Evolutionary conservation across 2,329 filamentous ascomycete genomes (phyloP), one percentile per base, ranked within the genome.

Genomic region (Paecilomyces niveus): DNA sequence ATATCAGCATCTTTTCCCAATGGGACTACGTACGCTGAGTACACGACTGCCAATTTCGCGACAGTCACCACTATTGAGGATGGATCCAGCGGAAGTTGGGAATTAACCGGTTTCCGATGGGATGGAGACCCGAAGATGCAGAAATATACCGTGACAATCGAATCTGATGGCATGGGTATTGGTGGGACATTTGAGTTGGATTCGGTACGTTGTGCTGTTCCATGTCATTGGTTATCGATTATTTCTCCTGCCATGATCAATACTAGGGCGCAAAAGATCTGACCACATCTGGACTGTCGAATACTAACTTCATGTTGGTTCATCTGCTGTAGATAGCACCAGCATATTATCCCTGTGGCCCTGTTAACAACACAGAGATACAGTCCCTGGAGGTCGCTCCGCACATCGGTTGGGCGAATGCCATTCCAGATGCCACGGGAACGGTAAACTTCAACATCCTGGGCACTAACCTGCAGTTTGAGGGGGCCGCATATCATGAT

Each of bases 401-500:
- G 13, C 62, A 74, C 49, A 64, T 77, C 9, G 75, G 75, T 7
- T 78, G 76, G 75, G 66, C 68, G 2, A 75, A 70, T 61, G 64
- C 72, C 2, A 59, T 76, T 3, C 73, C 75, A 2, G 73, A 74
- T 57, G 70, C 72, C 0, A 58, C 64, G 24, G 72, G 63, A 1
- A 61, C 39, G 2, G 72, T 74, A 1, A 66, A 73, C 35, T 54
- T 74, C 56, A 60, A 33, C 0, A 65, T 74, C 6, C 58, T 64
- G 22, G 76, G 74, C 1, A 66, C 63, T 29, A 33, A 35, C 13
- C 24, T 77, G 15, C 57, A 57, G 5, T 78, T 77, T 59, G 62
- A 65, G 5, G 77, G 78, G 1, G 56, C 68, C 1, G 78, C 70
- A 1, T 80, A 80, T 62, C 78, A 80, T 62, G 78, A 80, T 61